Conservation (phyloP, 768 basidiomycete genomes). For the Mycena crocata region DNA sequence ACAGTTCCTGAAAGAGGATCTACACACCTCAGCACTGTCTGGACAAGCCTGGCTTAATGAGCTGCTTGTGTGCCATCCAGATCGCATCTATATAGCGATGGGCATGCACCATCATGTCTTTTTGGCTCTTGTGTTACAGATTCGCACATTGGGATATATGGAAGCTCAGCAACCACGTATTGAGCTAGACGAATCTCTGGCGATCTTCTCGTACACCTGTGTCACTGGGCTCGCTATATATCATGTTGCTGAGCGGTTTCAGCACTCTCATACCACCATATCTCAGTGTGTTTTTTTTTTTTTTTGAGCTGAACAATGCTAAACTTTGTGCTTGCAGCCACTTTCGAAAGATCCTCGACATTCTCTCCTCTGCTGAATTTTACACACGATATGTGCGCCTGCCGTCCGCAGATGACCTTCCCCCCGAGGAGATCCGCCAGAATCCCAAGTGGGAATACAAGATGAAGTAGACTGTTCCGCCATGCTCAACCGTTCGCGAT, state of each 20-base stretch:
- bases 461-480: no score
- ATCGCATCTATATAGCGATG: no score
- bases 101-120: no score
- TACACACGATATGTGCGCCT: slow-evolving; percentile 32
- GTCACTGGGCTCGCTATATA: slow-evolving; percentile 40
- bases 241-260: slow-evolving; percentile 34
- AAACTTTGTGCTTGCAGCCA: slow-evolving; percentile 15
- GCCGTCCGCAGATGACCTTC: slow-evolving; percentile 26
- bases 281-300: slow-evolving; percentile 25
- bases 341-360: slow-evolving; percentile 13
- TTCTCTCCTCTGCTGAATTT: slow-evolving; percentile 19
- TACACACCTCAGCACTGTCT: no score
- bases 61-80: no score
- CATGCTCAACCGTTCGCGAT: no score
- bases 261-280: no score
- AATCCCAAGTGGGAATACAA: slow-evolving; percentile 42
- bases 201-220: slow-evolving; percentile 44
- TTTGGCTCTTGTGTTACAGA: background rate
- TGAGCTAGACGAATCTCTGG: slow-evolving; percentile 39
- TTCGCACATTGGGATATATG: background rate
- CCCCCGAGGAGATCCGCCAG: slow-evolving; percentile 27
- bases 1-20: no score
- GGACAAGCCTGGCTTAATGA: no score
- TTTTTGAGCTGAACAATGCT: slow-evolving; percentile 17
- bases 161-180: background rate